A percentile compares a stretch with the other conserved stretches of the same genome.
Conservation (phyloP, 2,329 filamentous ascomycete species). For the Fusarium sp. region DNA sequence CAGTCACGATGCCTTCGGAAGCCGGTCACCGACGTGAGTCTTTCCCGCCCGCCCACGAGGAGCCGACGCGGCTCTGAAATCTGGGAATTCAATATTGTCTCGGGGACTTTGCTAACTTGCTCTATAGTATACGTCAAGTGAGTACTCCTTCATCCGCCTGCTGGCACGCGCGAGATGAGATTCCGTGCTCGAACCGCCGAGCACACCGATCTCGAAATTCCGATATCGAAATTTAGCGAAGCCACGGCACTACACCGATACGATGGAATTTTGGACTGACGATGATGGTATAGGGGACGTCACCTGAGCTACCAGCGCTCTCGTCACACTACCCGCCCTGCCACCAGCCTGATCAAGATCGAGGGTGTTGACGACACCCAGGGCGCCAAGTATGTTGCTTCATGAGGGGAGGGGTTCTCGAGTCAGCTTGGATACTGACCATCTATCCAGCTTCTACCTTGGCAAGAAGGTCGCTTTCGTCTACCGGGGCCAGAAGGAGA, state of each 20-base stretch:
- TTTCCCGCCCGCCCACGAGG: slow-evolving; percentile 21
- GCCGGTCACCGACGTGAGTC: slow-evolving; percentile 89
- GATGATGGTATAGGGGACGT: slow-evolving; percentile 77
- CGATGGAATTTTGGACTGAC: slow-evolving; percentile 47
- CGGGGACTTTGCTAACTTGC: slow-evolving; percentile 52
- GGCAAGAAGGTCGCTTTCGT: slow-evolving; percentile 99
- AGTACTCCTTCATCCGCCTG: slow-evolving; percentile 58
- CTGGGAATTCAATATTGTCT: slow-evolving; percentile 29
- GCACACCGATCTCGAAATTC: slow-evolving; percentile 32
- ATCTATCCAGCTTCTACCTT: slow-evolving; percentile 80
- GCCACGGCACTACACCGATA: slow-evolving; percentile 38
- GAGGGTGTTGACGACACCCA: slow-evolving; percentile 95
- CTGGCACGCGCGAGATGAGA: slow-evolving; percentile 32
- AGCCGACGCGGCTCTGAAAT: slow-evolving; percentile 25
- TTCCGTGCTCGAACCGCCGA: slow-evolving; percentile 18
- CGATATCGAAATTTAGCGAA: slow-evolving; percentile 41
- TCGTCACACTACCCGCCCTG: slow-evolving; percentile 90
- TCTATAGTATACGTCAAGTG: slow-evolving; percentile 86
- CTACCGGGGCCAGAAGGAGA: slow-evolving; percentile 94
- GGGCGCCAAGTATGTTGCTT: slow-evolving; percentile 80
- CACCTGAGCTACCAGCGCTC: slow-evolving; percentile 98
- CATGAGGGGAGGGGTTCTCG: neutral
- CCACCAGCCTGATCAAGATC: slow-evolving; percentile 96
- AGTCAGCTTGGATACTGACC: slow-evolving; percentile 41
- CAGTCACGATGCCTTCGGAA: slow-evolving; percentile 88